Conservation (phyloP, 176 grass and related monocot genomes). For the Bolboschoenus planiculmis region DNA sequence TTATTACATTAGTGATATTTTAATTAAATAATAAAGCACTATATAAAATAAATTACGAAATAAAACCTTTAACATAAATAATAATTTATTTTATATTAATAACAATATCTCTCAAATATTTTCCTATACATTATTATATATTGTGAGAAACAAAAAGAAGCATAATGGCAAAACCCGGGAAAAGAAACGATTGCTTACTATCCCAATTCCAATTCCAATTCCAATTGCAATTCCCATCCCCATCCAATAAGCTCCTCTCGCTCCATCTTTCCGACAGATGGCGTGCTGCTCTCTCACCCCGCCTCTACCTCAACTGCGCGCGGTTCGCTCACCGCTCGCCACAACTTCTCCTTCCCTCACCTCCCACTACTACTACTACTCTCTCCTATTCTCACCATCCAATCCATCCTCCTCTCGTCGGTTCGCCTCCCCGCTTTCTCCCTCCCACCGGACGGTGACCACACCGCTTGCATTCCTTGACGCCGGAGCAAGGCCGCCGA, state of each 20-base stretch:
- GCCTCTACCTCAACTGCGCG: conserved; percentile 8
- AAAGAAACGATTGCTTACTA: no score
- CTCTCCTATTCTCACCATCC: background rate
- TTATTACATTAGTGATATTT: no score
- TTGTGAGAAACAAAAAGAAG: no score
- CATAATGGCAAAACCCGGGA: no score
- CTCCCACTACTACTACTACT: background rate
- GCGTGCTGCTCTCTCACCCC: background rate
- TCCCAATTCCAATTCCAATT: no score
- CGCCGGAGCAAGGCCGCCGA: conserved; percentile 27
- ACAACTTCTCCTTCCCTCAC: background rate
- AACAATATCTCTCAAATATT: no score
- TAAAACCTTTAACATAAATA: no score
- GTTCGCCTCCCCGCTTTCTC: background rate
- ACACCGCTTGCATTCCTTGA: conserved; percentile 28
- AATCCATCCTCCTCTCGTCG: background rate
- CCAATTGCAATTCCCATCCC: no score
- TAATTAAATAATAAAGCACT: no score
- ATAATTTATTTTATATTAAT: no score
- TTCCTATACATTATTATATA: no score
- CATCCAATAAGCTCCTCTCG: background rate
- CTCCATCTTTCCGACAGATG: background rate
- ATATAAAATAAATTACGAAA: no score
- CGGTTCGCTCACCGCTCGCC: conserved; percentile 7
- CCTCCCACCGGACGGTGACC: background rate